Evolutionary conservation across 2,329 filamentous ascomycete species (phyloP).

Genomic region (Penicillium sp.): DNA sequence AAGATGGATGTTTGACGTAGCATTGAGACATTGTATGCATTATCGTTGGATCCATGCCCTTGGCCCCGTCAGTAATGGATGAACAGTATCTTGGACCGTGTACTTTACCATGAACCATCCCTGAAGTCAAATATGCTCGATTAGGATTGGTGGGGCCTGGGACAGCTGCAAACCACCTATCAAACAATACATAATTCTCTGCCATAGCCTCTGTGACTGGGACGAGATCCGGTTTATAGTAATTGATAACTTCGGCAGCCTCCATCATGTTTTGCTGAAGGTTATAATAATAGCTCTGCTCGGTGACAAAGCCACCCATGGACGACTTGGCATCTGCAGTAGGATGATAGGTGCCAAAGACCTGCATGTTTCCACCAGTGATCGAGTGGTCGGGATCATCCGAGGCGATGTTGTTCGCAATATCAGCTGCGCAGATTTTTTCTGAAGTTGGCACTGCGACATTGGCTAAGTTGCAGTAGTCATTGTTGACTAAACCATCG

Average conservation of each 20-base stretch:
- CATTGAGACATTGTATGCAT: conserved; percentile 33
- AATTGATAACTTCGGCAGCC: conserved; percentile 46
- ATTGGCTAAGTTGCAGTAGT: conserved; percentile 44
- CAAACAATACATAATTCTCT: conserved; percentile 47
- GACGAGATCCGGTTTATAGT: conserved; percentile 44
- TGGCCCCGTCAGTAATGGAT: neutral
- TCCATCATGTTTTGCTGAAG: conserved; percentile 32
- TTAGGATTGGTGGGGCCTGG: conserved; percentile 43
- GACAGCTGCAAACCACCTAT: conserved; percentile 45
- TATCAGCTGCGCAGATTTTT: conserved; percentile 37
- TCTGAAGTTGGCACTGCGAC: conserved; percentile 22
- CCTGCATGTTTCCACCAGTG: conserved; percentile 45
- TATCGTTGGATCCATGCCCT: conserved; percentile 37
- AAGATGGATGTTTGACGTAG: conserved; percentile 43
- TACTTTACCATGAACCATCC: conserved; percentile 36
- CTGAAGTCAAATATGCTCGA: conserved; percentile 39
- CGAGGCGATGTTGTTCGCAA: conserved; percentile 33
- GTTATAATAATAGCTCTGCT: conserved; percentile 39
- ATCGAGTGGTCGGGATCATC: conserved; percentile 49
- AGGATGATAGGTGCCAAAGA: conserved; percentile 42
- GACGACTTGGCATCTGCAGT: conserved; percentile 22
- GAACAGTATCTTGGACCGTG: neutral
- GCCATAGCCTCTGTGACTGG: conserved; percentile 43
- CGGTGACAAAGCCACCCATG: conserved; percentile 46
- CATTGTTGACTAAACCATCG: conserved; percentile 31